Evolutionary conservation across 2,329 filamentous ascomycete species (phyloP), one percentile per base, ranked within the genome.

Genomic region (Torrubiella hemipterigena): DNA sequence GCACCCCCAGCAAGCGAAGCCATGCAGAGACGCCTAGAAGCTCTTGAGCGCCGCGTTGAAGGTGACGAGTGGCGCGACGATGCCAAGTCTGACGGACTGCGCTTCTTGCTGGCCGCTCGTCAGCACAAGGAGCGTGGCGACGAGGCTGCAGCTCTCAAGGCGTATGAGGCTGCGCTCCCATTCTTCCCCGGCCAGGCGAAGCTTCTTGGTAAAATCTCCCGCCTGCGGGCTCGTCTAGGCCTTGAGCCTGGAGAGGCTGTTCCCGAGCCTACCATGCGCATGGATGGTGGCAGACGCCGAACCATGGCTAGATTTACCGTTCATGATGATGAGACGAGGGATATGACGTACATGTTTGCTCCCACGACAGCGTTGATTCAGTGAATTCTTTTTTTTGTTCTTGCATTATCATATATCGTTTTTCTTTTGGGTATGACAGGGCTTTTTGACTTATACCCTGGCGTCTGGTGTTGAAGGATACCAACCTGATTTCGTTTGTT

Each of bases 171-270:
- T 40, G 89, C 89, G 1, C 58, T 85, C 31, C 81, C 83, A 0
- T 91, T 75, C 55, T 96, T 96, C 45, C 87, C 87, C 0, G 77
- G 76, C 2, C 91, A 95, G 50, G 68, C 75, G 29, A 94, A 89
- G 56, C 63, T 86, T 19, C 44, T 77, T 19, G 65, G 70, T 47
- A 82, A 85, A 60, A 83, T 84, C 40, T 67, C 75, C 30, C 67
- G 68, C 40, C 48, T 85, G 34, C 63, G 63, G 43, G 56, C 61
- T 2, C 67, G 72, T 41, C 51, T 82, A 34, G 51, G 56, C 9
- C 28, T 48, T 36, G 17, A 35, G 34, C 18, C 35, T 3, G 15
- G 20, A 24, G 31, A 29, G 13, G 27, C 30, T 12, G 29, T 29
- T 4, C 21, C 27, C 10, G 15, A 18, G 13, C 25, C 34, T 5